phyloP scores from a whole-genome alignment of 768 basidiomycete species.

The Mycena vitilis region DNA sequence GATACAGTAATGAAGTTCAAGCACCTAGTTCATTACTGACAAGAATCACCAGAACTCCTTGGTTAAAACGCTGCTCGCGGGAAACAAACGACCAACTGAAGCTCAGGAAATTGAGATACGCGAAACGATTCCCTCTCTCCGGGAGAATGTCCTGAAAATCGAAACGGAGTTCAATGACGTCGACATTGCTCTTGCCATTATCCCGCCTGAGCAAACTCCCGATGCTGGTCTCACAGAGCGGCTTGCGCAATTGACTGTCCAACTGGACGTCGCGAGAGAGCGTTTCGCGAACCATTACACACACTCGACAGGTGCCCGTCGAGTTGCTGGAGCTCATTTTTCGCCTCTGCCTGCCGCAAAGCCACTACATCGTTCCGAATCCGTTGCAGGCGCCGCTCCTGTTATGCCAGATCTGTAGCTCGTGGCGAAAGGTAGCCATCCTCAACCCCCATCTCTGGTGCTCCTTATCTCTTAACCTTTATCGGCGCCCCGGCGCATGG shows the following conservation, averaged over 20 bases:
- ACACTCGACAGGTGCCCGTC: conserved; percentile 36
- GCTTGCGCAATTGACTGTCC: conserved; percentile 5
- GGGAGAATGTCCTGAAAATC: conserved; percentile 7
- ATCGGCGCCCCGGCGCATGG: conserved; percentile 30
- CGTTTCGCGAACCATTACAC: conserved; percentile 22
- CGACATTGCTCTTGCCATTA: conserved; percentile 31
- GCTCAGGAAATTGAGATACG: conserved; percentile 22
- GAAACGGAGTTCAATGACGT: conserved; percentile 28
- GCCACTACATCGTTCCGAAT: conserved; percentile 34
- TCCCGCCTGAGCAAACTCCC: conserved; percentile 17
- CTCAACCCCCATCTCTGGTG: conserved; percentile 40
- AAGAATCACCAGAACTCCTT: neutral
- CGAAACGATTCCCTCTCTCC: conserved; percentile 24
- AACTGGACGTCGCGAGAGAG: conserved; percentile 24
- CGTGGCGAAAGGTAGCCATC: conserved; percentile 39
- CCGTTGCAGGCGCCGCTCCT: conserved; percentile 36
- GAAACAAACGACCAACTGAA: conserved; percentile 25
- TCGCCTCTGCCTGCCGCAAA: conserved; percentile 34
- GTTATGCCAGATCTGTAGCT: conserved; percentile 40
- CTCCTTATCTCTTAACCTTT: conserved; percentile 36
- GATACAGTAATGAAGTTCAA: conserved; percentile 3
- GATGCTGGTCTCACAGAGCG: conserved; percentile 19
- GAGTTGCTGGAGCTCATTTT: conserved; percentile 42
- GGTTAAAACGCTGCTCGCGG: conserved; percentile 18
- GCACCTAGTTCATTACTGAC: neutral